Percentiles rank a stretch among this genome's conserved stretches.
phyloP scores from a whole-genome alignment of 1,284 basidiomycete species.

The Golubevia pallescens region DNA sequence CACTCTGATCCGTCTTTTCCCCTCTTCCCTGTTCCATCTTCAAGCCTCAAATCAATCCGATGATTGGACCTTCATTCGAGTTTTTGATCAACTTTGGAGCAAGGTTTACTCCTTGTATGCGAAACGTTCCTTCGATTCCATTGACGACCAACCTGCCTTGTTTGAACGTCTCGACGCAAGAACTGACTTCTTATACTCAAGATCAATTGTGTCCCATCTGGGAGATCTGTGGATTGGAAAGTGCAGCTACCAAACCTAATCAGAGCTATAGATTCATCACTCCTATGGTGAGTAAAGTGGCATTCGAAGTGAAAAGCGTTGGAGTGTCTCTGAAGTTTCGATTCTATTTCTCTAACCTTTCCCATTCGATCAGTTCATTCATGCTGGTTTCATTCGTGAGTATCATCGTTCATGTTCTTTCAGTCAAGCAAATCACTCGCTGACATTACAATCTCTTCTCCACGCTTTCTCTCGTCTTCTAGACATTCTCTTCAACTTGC shows the following conservation, averaged over 20 bases:
- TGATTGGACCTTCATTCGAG: slow-evolving; percentile 60
- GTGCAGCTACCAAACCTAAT: slow-evolving; percentile 28
- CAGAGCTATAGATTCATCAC: slow-evolving; percentile 55
- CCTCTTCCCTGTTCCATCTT: neutral
- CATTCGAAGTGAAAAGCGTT: no score
- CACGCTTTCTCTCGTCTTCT: neutral
- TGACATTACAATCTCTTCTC: neutral
- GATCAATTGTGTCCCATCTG: slow-evolving; percentile 43
- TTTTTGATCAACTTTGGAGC: slow-evolving; percentile 63
- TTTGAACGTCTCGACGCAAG: slow-evolving; percentile 17
- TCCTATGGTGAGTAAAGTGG: slow-evolving; percentile 33
- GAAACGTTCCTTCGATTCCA: slow-evolving; percentile 36
- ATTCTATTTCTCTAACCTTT: no score
- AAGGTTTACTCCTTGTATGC: slow-evolving; percentile 63
- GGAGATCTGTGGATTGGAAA: slow-evolving; percentile 45
- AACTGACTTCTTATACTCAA: slow-evolving; percentile 15
- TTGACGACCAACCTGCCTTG: slow-evolving; percentile 47
- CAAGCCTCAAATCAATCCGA: slow-evolving; percentile 20
- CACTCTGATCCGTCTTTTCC: no score
- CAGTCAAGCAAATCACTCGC: neutral
- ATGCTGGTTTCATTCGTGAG: slow-evolving; percentile 54
- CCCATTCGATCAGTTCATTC: slow-evolving; percentile 33
- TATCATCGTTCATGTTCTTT: neutral
- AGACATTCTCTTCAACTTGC: slow-evolving; percentile 61
- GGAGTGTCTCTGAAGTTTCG: no score